These are phyloP conservation scores for Myxozyma lipomycoides DNA, from an alignment of 805 yeast genomes.

Conservation along the genomic window DNA sequence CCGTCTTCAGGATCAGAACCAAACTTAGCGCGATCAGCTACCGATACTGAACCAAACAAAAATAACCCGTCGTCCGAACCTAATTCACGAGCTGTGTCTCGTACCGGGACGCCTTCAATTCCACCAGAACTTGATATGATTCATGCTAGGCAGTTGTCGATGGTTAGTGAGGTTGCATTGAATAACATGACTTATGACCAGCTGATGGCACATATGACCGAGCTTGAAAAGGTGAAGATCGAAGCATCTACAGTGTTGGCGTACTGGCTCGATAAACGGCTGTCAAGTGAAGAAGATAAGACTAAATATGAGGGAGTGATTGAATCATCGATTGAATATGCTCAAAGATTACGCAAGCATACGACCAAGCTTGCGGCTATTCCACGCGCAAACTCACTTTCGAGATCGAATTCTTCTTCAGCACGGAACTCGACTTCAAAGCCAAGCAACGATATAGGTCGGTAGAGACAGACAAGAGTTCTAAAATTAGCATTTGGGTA, in stretches of 20 bases:
- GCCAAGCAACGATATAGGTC: not conserved
- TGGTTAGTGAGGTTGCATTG: constrained; percentile 38
- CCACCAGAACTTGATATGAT: constrained; percentile 23
- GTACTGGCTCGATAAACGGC: constrained; percentile 52
- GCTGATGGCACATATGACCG: constrained; percentile 40
- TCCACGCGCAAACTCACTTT: constrained; percentile 13
- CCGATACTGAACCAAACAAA: not conserved
- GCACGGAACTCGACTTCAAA: not conserved
- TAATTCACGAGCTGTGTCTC: constrained; percentile 3
- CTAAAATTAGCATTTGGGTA: not conserved
- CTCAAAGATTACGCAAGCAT: constrained; percentile 66
- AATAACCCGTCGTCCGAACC: constrained; percentile 3
- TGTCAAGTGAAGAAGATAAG: constrained; percentile 57
- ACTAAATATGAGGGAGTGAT: constrained; percentile 80
- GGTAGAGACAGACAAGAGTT: not conserved
- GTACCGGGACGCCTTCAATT: constrained; percentile 1
- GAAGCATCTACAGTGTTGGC: constrained; percentile 42
- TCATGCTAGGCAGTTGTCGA: constrained; percentile 34
- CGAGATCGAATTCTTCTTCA: constrained; percentile 8
- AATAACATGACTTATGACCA: constrained; percentile 39
- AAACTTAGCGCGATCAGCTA: not conserved
- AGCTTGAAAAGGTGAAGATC: constrained; percentile 38
- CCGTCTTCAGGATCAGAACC: not conserved
- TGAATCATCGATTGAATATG: constrained; percentile 84
- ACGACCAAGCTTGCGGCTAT: constrained; percentile 28